These are phyloP conservation scores for Plasmopara halstedii DNA, from an alignment of 352 stramenopile species.

Conservation along the genomic window DNA sequence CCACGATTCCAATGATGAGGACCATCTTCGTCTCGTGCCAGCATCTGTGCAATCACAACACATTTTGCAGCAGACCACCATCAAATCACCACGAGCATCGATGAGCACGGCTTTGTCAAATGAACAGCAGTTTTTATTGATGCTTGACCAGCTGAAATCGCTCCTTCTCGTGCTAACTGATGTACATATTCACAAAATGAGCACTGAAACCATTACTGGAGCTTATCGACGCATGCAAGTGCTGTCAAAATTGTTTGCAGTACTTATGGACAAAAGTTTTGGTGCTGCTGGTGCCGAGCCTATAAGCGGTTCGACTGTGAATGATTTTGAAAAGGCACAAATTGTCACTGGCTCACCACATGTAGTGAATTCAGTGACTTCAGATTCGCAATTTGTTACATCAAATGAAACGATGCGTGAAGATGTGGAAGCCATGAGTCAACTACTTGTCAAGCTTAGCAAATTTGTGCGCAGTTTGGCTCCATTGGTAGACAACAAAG, in stretches of 20 bases:
- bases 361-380: neutral
- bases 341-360: constrained; percentile 11
- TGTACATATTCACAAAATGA: constrained; percentile 41
- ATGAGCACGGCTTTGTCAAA: constrained; percentile 25
- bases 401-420: constrained; percentile 10
- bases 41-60: neutral
- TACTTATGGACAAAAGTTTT: constrained; percentile 27
- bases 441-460: constrained; percentile 43
- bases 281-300: constrained; percentile 34
- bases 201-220: constrained; percentile 40
- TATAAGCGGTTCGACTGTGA: constrained; percentile 4
- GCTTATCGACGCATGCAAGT: constrained; percentile 39
- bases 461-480: constrained; percentile 58
- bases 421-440: constrained; percentile 32
- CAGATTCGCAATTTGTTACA: neutral
- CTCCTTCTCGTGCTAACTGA: constrained; percentile 29
- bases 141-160: constrained; percentile 57
- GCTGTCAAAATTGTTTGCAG: constrained; percentile 37
- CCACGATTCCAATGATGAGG: constrained; percentile 24
- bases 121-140: constrained; percentile 58
- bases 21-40: constrained; percentile 13
- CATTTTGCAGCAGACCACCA: neutral
- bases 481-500: no score
- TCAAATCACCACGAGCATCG: constrained; percentile 7
- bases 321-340: constrained; percentile 5